Conservation (phyloP, 345 rosid genomes). For the Murraya koenigii region DNA sequence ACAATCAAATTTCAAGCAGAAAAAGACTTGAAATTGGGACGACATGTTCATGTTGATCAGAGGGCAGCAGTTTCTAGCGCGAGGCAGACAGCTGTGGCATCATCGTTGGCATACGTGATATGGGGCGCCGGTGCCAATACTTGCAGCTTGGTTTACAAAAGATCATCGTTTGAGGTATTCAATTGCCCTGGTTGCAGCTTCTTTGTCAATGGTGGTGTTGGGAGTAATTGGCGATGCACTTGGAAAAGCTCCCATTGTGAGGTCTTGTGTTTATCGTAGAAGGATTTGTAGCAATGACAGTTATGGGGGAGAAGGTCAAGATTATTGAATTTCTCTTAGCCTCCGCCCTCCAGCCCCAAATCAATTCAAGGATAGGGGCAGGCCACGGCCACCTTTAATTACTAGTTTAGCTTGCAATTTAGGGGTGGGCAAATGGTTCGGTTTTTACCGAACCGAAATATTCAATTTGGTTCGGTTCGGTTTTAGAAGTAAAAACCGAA, state of each 20-base stretch:
- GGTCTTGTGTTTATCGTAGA: conserved; percentile 1
- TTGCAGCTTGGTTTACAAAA: neutral
- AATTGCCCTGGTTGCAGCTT: neutral
- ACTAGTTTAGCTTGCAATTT: no score
- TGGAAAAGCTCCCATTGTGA: neutral
- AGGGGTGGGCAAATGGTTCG: no score
- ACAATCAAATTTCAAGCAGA: no score
- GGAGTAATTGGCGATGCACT: conserved; percentile 1
- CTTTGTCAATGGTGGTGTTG: neutral
- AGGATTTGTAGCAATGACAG: neutral
- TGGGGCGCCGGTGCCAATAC: neutral
- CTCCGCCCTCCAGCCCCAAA: neutral
- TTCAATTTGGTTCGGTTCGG: no score
- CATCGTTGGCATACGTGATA: neutral
- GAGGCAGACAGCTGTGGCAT: no score
- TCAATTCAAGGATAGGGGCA: neutral
- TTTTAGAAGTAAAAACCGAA: no score
- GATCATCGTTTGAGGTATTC: neutral
- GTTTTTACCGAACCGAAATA: no score
- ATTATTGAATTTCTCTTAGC: neutral
- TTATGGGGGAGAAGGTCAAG: neutral
- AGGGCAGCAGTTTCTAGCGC: no score
- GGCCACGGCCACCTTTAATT: no score
- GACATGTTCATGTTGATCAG: no score
- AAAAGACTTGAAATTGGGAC: no score